Evolutionary conservation across 257 asterid species (phyloP).

Genomic region (Prunella vulgaris): DNA sequence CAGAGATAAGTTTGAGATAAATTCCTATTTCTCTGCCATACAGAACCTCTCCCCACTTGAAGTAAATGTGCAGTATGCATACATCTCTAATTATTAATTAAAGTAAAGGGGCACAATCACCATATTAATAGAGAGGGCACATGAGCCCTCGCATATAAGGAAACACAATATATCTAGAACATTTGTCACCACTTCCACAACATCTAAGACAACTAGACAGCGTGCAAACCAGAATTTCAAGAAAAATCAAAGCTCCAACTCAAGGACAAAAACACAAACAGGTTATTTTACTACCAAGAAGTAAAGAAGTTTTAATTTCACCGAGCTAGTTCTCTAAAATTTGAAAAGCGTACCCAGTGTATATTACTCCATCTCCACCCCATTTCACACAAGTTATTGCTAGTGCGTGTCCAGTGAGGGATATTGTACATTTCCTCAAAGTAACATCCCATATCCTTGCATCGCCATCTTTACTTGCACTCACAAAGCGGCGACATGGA

Average conservation of each 20-base stretch:
- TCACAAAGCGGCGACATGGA: conserved; percentile 90
- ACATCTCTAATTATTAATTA: background rate
- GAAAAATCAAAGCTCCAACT: conserved; percentile 4
- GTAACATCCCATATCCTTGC: conserved; percentile 95
- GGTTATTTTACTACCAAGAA: background rate
- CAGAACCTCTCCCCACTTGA: too few relatives aligned
- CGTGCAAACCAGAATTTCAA: background rate
- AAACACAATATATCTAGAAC: background rate
- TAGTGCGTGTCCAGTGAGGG: conserved; percentile 86
- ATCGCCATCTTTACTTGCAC: conserved; percentile 98
- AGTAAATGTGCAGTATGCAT: background rate
- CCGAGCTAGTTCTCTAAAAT: background rate
- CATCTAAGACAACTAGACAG: background rate
- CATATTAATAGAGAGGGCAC: background rate
- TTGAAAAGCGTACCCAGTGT: conserved; percentile 69
- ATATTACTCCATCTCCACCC: conserved; percentile 97
- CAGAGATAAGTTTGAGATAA: background rate
- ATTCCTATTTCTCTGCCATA: conserved; percentile 10
- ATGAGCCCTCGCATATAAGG: background rate
- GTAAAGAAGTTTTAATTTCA: background rate
- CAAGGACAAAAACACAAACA: background rate
- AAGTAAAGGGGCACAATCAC: conserved; percentile 11
- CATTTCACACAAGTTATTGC: conserved; percentile 96
- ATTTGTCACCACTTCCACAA: background rate
- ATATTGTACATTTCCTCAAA: conserved; percentile 59